These are phyloP conservation scores for Fusarium subtropicale DNA, from an alignment of 2,329 filamentous ascomycete genomes.

Conservation along the genomic window DNA sequence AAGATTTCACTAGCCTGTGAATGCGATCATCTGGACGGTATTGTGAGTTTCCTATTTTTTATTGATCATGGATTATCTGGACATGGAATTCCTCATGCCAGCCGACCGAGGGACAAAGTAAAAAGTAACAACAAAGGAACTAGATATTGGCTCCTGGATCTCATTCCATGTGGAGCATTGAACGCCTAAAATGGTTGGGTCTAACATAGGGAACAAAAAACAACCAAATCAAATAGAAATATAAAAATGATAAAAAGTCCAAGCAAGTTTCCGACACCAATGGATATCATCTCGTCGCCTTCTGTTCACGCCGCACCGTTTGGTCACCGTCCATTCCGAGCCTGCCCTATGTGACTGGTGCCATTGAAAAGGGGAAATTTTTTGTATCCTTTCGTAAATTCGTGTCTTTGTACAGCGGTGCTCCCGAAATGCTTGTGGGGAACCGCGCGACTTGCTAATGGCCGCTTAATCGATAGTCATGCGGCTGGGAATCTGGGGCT, in stretches of 20 bases:
- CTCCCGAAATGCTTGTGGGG: constrained; percentile 6
- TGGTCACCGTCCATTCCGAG: constrained; percentile 46
- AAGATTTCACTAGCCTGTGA: not conserved
- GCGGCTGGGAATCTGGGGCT: constrained; percentile 64
- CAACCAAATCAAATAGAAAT: constrained; percentile 30
- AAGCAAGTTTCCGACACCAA: constrained; percentile 43
- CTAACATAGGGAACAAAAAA: constrained; percentile 39
- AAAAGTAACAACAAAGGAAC: constrained; percentile 17
- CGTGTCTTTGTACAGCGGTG: constrained; percentile 52
- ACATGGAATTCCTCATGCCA: constrained; percentile 21
- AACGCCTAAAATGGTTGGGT: constrained; percentile 45
- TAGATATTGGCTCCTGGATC: constrained; percentile 40
- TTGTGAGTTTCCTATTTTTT: constrained; percentile 10
- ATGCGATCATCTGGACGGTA: not conserved
- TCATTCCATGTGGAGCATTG: constrained; percentile 41
- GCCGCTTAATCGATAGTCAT: constrained; percentile 70
- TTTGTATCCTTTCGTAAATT: constrained; percentile 51
- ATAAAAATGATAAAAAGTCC: constrained; percentile 24
- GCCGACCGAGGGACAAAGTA: constrained; percentile 17
- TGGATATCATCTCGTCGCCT: constrained; percentile 48
- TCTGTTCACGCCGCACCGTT: constrained; percentile 45
- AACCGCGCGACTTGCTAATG: constrained; percentile 26
- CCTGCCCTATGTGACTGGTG: constrained; percentile 48
- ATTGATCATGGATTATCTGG: constrained; percentile 15
- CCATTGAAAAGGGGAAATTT: constrained; percentile 40